Base-by-base conservation (phyloP, 1,284 basidiomycete species). In the Phenoliferia sp. region DNA sequence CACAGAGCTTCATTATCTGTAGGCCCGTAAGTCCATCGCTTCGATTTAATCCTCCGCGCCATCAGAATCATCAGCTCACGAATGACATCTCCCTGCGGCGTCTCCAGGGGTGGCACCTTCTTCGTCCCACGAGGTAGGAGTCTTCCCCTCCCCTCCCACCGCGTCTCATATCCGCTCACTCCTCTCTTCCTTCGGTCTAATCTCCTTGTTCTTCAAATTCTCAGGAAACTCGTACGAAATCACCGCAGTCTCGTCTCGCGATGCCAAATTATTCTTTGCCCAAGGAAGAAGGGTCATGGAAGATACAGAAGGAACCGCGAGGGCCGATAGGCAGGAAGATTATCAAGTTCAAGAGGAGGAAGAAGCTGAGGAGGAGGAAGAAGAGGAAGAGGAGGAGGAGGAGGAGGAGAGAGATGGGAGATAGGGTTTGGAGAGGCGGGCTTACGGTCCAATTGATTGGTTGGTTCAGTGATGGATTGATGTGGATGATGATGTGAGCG, bases 251-350 rank as follows among this genome's bases (percentile, higher is more conserved):
- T 86, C 85, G 26, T 84, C 89, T 55, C 85, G 90, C 34, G 87
- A 90, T 61, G 90, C 89, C 16, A 87, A 85, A 75, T 80, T 99
- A 10, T 95, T 95, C 82, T 99, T 99, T 80, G 88, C 93, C 0
- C 96, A 98, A 54, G 69, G 65, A 1, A 59, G 72, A 0, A 63
- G 72, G 19, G 69, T 73, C 26, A 59, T 69, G 57, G 72, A 71
- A 44, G 31, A 61, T 32, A 39, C 50, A 31, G 63, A 71, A 33
- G 72, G 72, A 7, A 28, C 39, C n/a, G 65, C 67, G 10, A 19
- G 64, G 0, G n/a, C 56, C 6, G 72, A 73, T 54, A 69, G 64
- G 5, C 31, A 34, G 19, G 66, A 68, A 39, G 64, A 62, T 44
- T 48, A 48, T 28, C 22, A 33, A 35, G 29, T 19, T 59, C 9